Base-by-base conservation (phyloP, 371 early-diverging fungal species). In the Rhizomucor pusillus region DNA sequence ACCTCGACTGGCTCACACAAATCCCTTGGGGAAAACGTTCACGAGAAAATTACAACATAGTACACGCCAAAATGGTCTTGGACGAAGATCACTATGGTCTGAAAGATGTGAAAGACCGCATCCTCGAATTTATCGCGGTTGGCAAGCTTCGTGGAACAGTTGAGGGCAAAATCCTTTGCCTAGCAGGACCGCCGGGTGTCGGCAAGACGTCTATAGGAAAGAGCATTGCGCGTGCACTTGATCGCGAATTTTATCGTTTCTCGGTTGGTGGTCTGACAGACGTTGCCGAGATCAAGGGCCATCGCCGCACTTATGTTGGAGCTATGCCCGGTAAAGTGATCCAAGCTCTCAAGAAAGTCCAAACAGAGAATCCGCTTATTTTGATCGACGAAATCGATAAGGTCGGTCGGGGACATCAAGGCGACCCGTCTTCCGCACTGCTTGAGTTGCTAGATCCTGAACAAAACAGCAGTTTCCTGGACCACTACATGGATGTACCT, bases 281-380 rank as follows among this genome's bases (percentile, higher is more conserved):
- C 64, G 98, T 97, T 7, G 95, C 97, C 22, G 99, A 98, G 65
- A 94, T 98, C 71, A 97, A 98, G 81, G 99, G 98, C 10, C 99
- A 97, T 73, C 87, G 99, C 29, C 81, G 99, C 50, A 98, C 99
- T 3, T 98, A 98, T 67, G 97, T 98, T 16, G 99, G 99, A 46
- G 97, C 98, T 6, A 97, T 98, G 99, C 99, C 99, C 14, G 99
- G 99, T 37, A 97, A 97, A 70, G 93, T 97, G 3, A 88, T 98
- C 35, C 98, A 97, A 71, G 98, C 99, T 1, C 72, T 98, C 45
- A 97, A 97, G 69, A 94, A 94, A 60, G 96, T 96, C 6, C 93
- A 97, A 65, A 95, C 96, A 0, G 95, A 95, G 67, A 97, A 97
- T 64, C 98, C 98, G 9, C 71, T 97, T 36, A 88, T 98, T 52